A percentile compares a stretch with the other conserved stretches of the same genome.
Evolutionary conservation across 2,329 filamentous ascomycete genomes (phyloP).

Genomic region (Cytospora piceicola): DNA sequence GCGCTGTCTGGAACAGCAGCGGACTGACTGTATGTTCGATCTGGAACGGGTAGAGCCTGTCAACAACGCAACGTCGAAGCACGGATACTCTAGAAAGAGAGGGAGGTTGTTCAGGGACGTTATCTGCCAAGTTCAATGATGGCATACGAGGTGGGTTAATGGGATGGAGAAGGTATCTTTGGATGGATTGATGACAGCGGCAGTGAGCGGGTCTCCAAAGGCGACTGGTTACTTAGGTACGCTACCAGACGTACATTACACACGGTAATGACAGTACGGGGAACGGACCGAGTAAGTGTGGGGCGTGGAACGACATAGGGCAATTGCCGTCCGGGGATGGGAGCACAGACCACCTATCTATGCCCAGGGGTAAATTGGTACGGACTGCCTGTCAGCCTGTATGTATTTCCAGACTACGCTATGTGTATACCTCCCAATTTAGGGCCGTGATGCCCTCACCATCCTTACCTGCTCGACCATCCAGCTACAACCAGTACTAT

Average conservation of each 20-base stretch:
- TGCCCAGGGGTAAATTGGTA: slow-evolving; percentile 2
- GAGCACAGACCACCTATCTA: background rate
- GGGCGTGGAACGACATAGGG: background rate
- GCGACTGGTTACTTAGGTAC: background rate
- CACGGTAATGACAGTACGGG: background rate
- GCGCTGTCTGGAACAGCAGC: slow-evolving; percentile 4
- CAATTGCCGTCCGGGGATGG: background rate
- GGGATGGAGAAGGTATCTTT: background rate
- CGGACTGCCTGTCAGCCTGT: background rate
- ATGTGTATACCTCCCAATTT: background rate
- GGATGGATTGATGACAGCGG: background rate
- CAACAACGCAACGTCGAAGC: background rate
- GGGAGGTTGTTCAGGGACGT: background rate
- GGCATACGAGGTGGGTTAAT: background rate
- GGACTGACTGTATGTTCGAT: background rate
- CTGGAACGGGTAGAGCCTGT: background rate
- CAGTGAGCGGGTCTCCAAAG: background rate
- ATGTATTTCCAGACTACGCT: background rate
- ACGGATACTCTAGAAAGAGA: background rate
- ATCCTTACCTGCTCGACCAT: background rate
- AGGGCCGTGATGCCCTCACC: background rate
- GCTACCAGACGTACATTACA: background rate
- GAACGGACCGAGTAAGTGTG: background rate
- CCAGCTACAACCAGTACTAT: no score
- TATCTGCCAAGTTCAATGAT: background rate